phyloP scores from a whole-genome alignment of 306 rosid species.

The Alnus glutinosa region DNA sequence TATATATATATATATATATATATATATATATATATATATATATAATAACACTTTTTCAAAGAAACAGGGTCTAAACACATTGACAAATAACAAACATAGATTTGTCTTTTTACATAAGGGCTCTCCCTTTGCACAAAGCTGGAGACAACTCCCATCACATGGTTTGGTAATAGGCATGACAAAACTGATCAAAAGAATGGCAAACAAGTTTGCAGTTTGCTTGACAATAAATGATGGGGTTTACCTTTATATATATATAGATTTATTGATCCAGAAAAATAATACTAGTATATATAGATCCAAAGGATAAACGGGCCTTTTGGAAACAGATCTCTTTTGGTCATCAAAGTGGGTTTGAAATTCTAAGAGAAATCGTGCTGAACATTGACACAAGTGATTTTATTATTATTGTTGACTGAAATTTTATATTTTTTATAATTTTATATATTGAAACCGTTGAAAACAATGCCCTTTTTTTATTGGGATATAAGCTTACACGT shows the following conservation, averaged over 20 bases:
- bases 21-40: too few relatives aligned
- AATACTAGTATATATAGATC: not conserved
- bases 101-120: too few relatives aligned
- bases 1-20: too few relatives aligned
- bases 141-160: not conserved
- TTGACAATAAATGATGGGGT: conserved; percentile 9
- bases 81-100: too few relatives aligned
- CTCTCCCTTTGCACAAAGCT: not conserved
- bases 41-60: too few relatives aligned
- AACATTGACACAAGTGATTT: conserved; percentile 13
- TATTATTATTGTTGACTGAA: conserved; percentile 25
- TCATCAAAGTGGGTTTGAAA: conserved; percentile 21
- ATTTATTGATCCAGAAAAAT: not conserved
- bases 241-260: not conserved
- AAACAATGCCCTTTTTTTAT: conserved; percentile 14
- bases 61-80: too few relatives aligned
- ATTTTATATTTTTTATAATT: not conserved
- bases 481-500: conserved; percentile 10
- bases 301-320: not conserved
- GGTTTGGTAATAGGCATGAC: not conserved
- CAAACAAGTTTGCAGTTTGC: conserved; percentile 17
- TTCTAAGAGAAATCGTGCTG: conserved; percentile 16
- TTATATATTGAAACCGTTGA: conserved; percentile 1
- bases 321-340: not conserved
- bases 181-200: not conserved